These are phyloP conservation scores for Trametes cingulata DNA, from an alignment of 768 basidiomycete species.

Conservation along the genomic window DNA sequence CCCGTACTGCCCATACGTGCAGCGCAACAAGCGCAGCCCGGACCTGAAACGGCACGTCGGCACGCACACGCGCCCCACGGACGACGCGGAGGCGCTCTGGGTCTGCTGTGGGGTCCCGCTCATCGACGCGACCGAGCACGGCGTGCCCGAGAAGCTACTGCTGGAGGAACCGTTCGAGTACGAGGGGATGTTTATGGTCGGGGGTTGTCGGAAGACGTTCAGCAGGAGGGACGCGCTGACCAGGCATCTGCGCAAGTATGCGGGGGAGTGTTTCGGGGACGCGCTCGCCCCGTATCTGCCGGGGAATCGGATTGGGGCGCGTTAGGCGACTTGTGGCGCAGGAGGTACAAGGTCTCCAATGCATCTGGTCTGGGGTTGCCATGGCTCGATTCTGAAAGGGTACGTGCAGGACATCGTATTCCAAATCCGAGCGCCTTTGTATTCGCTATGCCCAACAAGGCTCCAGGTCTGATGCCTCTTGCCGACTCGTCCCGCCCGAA, in stretches of 20 bases:
- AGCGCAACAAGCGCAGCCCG: conserved; percentile 12
- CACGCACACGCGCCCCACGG: conserved; percentile 7
- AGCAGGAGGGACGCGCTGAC: conserved; percentile 11
- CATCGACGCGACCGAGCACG: not conserved
- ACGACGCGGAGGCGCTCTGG: conserved; percentile 5
- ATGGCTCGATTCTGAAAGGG: too few species aligned
- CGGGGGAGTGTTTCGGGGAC: not conserved
- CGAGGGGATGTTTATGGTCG: conserved; percentile 5
- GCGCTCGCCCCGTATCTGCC: not conserved
- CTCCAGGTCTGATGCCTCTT: too few species aligned
- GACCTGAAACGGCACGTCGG: conserved; percentile 18
- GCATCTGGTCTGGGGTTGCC: too few species aligned
- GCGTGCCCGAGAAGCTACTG: not conserved
- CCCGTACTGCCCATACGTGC: conserved; percentile 13
- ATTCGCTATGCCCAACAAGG: too few species aligned
- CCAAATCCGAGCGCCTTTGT: too few species aligned
- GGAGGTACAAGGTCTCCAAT: too few species aligned
- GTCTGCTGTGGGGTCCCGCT: conserved; percentile 21
- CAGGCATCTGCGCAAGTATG: not conserved
- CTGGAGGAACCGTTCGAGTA: not conserved
- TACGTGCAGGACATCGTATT: too few species aligned
- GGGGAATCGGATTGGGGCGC: not conserved
- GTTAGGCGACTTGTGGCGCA: too few species aligned
- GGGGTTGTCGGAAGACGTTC: conserved; percentile 10
- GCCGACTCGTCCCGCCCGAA: too few species aligned